Percentiles rank a stretch among this genome's conserved stretches.
These are phyloP conservation scores for Colletotrichum cordylinicola DNA, from an alignment of 2,329 filamentous ascomycete genomes.

Conservation along the genomic window DNA sequence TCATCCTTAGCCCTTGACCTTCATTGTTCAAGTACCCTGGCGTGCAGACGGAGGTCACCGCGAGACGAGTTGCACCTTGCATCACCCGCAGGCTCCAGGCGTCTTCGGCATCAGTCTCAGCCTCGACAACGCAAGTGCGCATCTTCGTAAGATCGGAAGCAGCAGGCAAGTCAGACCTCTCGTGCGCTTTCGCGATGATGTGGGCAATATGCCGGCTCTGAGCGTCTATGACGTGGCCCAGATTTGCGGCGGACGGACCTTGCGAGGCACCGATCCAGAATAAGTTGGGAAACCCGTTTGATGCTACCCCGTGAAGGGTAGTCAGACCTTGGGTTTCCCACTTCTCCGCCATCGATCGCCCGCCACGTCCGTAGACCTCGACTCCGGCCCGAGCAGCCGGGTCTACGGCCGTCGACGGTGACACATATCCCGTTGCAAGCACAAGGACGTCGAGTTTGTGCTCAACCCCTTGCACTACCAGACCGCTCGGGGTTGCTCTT, in stretches of 20 bases:
- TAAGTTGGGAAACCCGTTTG: background rate
- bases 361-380: background rate
- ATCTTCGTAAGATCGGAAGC: background rate
- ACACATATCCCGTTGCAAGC: constrained; percentile 43
- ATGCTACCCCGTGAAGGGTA: background rate
- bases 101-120: background rate
- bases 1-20: background rate
- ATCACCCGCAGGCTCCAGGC: background rate
- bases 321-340: background rate
- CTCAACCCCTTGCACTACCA: constrained; percentile 52
- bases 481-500: constrained; percentile 45
- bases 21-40: background rate
- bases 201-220: background rate
- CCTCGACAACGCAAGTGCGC: background rate
- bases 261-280: background rate
- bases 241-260: background rate
- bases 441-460: constrained; percentile 49
- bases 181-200: background rate
- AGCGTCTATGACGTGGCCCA: background rate
- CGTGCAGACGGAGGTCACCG: background rate
- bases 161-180: background rate
- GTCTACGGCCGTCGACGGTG: constrained; percentile 4
- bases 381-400: background rate
- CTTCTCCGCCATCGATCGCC: background rate
- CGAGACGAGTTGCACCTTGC: background rate